Conservation (phyloP, 352 stramenopile species). For the Globisporangium middletonii region DNA sequence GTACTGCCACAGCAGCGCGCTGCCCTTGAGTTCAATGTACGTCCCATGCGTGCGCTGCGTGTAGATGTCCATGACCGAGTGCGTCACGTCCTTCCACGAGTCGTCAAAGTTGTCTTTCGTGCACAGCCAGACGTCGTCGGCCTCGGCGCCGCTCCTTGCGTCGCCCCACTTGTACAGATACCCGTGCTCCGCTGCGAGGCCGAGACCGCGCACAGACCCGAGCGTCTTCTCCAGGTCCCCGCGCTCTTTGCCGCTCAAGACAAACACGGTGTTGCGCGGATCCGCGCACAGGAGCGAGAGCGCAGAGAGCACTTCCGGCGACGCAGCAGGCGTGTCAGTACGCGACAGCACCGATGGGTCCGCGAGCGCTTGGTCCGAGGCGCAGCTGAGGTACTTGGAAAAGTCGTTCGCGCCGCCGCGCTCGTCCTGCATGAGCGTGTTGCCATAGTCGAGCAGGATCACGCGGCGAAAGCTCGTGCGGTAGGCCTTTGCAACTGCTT, state of each 20-base stretch:
- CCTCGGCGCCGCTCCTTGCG: conserved; percentile 20
- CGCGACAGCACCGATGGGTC: conserved; percentile 29
- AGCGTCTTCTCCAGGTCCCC: conserved; percentile 93
- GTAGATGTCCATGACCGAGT: conserved; percentile 99
- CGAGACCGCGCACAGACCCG: conserved; percentile 91
- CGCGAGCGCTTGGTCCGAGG: conserved; percentile 17
- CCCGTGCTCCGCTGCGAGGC: conserved; percentile 97
- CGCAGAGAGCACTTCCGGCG: conserved; percentile 77
- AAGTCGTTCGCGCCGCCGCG: conserved; percentile 51
- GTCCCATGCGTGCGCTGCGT: conserved; percentile 97
- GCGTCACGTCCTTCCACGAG: conserved; percentile 96
- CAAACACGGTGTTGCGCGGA: conserved; percentile 97
- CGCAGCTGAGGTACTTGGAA: conserved; percentile 75
- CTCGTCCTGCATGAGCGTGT: conserved; percentile 94
- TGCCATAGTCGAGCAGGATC: conserved; percentile 98
- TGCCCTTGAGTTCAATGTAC: conserved; percentile 99
- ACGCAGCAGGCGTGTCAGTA: conserved; percentile 38
- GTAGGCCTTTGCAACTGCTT: conserved; percentile 89
- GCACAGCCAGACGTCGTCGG: conserved; percentile 72
- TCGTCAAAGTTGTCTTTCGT: conserved; percentile 91
- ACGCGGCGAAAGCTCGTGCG: conserved; percentile 80
- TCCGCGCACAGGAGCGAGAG: conserved; percentile 92
- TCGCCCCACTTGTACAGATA: conserved; percentile 97
- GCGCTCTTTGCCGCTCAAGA: conserved; percentile 96
- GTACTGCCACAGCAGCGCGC: conserved; percentile 98